Conservation (phyloP, 1,284 basidiomycete genomes). For the Cutaneotrichosporon cutaneum region DNA sequence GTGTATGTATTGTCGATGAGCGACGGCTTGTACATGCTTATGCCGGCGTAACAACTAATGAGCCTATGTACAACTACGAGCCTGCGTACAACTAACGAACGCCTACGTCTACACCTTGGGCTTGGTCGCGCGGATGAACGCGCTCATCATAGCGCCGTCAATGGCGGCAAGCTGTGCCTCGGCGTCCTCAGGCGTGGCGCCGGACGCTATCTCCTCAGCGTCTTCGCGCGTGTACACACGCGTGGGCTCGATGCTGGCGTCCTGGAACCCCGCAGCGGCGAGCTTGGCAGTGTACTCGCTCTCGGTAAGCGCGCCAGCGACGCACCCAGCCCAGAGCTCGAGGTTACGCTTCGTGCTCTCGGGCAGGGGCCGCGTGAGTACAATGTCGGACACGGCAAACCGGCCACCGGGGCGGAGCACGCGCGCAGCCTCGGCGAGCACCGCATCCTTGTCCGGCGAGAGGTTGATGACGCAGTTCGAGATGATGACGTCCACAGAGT, state of each 20-base stretch:
- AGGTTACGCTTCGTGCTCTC: slow-evolving; percentile 11
- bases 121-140: slow-evolving; percentile 7
- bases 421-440: slow-evolving; percentile 83
- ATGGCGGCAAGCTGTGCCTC: slow-evolving; percentile 10
- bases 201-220: slow-evolving; percentile 20
- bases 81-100: too few relatives aligned
- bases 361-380: slow-evolving; percentile 19
- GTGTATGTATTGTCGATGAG: too few relatives aligned
- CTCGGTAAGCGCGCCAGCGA: slow-evolving; percentile 23
- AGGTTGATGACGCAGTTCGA: slow-evolving; percentile 62
- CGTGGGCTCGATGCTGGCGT: slow-evolving; percentile 20
- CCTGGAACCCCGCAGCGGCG: slow-evolving; percentile 17
- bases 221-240: slow-evolving; percentile 24
- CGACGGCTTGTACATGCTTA: neutral
- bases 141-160: slow-evolving; percentile 5
- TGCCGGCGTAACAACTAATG: neutral
- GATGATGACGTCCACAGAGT: slow-evolving; percentile 58
- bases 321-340: slow-evolving; percentile 28
- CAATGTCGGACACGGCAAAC: slow-evolving; percentile 68
- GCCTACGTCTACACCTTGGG: neutral
- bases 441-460: slow-evolving; percentile 53
- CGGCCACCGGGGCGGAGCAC: slow-evolving; percentile 95
- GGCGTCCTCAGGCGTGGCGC: slow-evolving; percentile 9
- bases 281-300: slow-evolving; percentile 22
- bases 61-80: neutral